Conservation (phyloP, 2,329 filamentous ascomycete species). For the Aspergillus floridensis region DNA sequence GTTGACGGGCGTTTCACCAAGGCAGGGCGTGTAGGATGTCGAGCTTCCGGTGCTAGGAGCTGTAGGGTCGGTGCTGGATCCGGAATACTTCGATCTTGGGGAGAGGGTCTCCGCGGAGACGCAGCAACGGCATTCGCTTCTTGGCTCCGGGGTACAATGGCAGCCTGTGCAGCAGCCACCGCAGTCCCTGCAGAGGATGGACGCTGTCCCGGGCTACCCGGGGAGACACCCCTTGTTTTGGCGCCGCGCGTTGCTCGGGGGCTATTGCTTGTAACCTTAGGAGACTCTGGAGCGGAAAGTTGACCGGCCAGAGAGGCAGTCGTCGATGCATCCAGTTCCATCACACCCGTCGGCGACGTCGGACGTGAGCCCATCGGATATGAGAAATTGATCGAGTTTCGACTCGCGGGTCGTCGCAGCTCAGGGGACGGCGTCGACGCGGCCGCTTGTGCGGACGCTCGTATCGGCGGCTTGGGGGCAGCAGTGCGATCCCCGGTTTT, state of each 20-base stretch:
- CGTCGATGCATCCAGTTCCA: slow-evolving; percentile 17
- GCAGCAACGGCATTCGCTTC: background rate
- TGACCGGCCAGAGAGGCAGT: slow-evolving; percentile 18
- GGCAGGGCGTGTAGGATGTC: background rate
- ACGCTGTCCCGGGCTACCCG: slow-evolving; percentile 27
- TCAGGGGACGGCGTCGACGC: slow-evolving; percentile 33
- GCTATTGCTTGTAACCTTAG: slow-evolving; percentile 25
- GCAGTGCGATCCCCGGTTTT: slow-evolving; percentile 39
- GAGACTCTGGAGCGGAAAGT: slow-evolving; percentile 23
- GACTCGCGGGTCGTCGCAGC: slow-evolving; percentile 39
- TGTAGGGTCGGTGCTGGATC: background rate
- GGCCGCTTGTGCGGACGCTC: slow-evolving; percentile 15
- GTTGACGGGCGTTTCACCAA: slow-evolving; percentile 39
- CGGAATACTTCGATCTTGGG: background rate
- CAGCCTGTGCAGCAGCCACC: slow-evolving; percentile 31
- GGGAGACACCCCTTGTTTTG: slow-evolving; percentile 24
- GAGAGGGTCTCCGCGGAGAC: background rate
- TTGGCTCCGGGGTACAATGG: slow-evolving; percentile 17
- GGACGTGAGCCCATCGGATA: slow-evolving; percentile 44
- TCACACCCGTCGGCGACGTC: slow-evolving; percentile 35
- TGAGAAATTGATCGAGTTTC: slow-evolving; percentile 50
- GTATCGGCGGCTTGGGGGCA: slow-evolving; percentile 12
- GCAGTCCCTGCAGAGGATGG: slow-evolving; percentile 28
- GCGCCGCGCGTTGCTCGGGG: slow-evolving; percentile 13
- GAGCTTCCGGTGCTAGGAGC: background rate